Evolutionary conservation across 2,329 filamentous ascomycete genomes (phyloP).

Genomic region (Didymellaceae sp.): DNA sequence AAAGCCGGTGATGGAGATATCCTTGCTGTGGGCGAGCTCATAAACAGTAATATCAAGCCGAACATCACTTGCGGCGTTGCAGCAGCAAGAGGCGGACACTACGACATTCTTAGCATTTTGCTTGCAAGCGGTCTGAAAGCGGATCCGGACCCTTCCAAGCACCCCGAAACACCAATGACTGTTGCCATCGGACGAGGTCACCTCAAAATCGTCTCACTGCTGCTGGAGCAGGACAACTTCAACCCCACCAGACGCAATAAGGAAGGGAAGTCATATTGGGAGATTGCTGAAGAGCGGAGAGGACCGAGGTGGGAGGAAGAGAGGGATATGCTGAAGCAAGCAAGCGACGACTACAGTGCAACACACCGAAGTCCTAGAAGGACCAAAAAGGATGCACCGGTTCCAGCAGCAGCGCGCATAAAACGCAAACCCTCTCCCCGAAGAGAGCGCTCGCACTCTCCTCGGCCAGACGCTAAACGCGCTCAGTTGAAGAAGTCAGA

Average conservation of each 20-base stretch:
- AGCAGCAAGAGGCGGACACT: constrained; percentile 89
- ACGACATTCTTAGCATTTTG: constrained; percentile 80
- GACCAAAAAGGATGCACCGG: constrained; percentile 43
- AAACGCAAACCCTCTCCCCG: constrained; percentile 43
- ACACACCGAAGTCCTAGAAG: constrained; percentile 45
- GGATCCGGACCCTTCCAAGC: constrained; percentile 72
- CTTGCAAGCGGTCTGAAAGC: constrained; percentile 56
- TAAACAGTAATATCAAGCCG: constrained; percentile 59
- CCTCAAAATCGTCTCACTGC: constrained; percentile 79
- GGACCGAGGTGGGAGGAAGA: constrained; percentile 93
- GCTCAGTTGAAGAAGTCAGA: constrained; percentile 32
- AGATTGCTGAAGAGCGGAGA: constrained; percentile 81
- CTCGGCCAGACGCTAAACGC: constrained; percentile 39
- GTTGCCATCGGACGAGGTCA: constrained; percentile 91
- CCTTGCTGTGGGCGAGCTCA: constrained; percentile 56
- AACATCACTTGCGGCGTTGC: constrained; percentile 90
- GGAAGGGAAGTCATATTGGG: constrained; percentile 81
- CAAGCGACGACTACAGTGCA: constrained; percentile 65
- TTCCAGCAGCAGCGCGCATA: constrained; percentile 31
- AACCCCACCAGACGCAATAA: constrained; percentile 78
- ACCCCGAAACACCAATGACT: constrained; percentile 89
- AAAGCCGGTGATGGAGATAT: constrained; percentile 58
- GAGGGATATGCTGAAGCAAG: constrained; percentile 76
- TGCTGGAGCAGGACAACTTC: constrained; percentile 79
- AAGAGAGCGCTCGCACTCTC: constrained; percentile 45